phyloP scores from a whole-genome alignment of 371 early-diverging fungal genomes.

The Actinomortierella ambigua region DNA sequence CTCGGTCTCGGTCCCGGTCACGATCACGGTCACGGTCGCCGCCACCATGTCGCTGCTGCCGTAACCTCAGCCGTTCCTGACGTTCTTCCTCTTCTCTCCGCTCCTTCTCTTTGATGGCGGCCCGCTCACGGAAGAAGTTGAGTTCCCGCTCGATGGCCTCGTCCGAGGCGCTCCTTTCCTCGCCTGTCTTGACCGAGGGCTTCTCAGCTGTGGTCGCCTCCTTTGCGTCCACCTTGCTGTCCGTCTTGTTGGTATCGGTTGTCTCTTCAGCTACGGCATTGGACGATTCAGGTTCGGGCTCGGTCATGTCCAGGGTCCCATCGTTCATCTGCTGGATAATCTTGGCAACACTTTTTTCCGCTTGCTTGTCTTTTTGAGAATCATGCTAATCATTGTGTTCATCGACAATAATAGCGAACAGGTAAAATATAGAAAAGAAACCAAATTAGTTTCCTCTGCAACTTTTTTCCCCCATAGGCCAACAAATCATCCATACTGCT shows the following conservation, averaged over 20 bases:
- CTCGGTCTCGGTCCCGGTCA: slow-evolving; percentile 16
- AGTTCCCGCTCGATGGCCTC: slow-evolving; percentile 61
- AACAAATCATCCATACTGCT: too few relatives aligned
- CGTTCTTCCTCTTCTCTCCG: slow-evolving; percentile 49
- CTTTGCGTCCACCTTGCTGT: not conserved
- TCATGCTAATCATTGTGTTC: slow-evolving; percentile 49
- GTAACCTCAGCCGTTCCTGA: slow-evolving; percentile 30
- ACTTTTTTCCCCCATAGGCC: not conserved
- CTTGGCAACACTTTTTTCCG: slow-evolving; percentile 42
- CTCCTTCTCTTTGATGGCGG: slow-evolving; percentile 63
- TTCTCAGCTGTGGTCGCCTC: not conserved
- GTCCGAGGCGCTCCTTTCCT: slow-evolving; percentile 15
- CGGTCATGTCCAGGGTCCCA: slow-evolving; percentile 38
- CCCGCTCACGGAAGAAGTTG: slow-evolving; percentile 67
- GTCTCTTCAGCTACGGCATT: slow-evolving; percentile 23
- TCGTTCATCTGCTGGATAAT: slow-evolving; percentile 53
- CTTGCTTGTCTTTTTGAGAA: slow-evolving; percentile 48
- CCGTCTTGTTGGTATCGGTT: slow-evolving; percentile 7
- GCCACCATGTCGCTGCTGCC: slow-evolving; percentile 9
- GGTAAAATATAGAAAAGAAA: not conserved
- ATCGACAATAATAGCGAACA: not conserved
- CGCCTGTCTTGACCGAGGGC: slow-evolving; percentile 10
- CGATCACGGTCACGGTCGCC: not conserved
- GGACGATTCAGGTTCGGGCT: slow-evolving; percentile 11
- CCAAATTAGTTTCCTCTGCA: not conserved